These are phyloP conservation scores for Plasmodium sp. DNA, from an alignment of 169 alveolate genomes.

Conservation along the genomic window DNA sequence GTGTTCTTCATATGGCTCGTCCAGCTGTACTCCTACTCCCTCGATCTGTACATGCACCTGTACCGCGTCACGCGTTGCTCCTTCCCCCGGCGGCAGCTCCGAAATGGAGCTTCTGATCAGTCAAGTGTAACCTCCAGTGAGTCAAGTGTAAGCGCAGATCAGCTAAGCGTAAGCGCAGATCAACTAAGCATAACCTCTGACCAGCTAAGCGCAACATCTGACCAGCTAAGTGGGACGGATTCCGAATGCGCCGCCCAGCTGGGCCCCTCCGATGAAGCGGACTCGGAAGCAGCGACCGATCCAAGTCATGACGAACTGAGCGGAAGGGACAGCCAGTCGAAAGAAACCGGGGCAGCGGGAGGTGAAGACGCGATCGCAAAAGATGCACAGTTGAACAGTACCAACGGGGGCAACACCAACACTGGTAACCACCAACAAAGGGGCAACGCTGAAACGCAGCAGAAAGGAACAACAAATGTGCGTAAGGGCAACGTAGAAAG, in stretches of 20 bases:
- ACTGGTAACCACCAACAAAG: not conserved
- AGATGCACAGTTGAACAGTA: not conserved
- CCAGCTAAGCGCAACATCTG: not conserved
- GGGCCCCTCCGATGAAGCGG: not conserved
- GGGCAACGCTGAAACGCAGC: not conserved
- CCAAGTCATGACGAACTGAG: not conserved
- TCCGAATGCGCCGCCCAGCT: not conserved
- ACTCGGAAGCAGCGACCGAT: not conserved
- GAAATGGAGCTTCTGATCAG: not conserved
- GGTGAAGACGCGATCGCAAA: not conserved
- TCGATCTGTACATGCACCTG: constrained; percentile 44
- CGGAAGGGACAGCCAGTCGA: not conserved
- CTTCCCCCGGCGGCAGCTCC: not conserved
- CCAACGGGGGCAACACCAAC: not conserved
- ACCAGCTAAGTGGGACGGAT: not conserved
- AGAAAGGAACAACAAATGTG: not conserved
- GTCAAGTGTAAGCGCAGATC: not conserved
- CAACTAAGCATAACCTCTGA: not conserved
- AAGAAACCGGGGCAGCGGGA: not conserved
- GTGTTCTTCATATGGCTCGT: constrained; percentile 68
- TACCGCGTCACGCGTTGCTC: not conserved
- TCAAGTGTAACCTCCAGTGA: not conserved
- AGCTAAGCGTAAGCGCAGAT: not conserved
- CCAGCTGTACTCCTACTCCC: constrained; percentile 44
- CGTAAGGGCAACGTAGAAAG: not conserved